Evolutionary conservation across 352 stramenopile species (phyloP).

Genomic region (Globisporangium acanthophoron): DNA sequence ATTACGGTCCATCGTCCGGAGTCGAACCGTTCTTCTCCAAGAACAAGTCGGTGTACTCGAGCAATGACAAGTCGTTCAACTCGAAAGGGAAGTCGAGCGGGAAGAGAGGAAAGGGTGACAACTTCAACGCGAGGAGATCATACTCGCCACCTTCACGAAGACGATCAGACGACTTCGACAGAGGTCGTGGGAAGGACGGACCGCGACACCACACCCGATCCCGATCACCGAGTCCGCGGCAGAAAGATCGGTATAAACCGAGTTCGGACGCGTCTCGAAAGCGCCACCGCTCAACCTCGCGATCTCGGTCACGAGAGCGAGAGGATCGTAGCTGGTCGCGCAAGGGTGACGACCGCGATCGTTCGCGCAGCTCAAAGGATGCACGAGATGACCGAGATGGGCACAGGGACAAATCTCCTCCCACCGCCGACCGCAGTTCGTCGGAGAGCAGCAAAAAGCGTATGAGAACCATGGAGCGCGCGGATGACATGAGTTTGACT

Average conservation of each 20-base stretch:
- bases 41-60: slow-evolving; percentile 11
- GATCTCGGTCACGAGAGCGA: slow-evolving; percentile 11
- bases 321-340: slow-evolving; percentile 4
- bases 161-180: slow-evolving; percentile 17
- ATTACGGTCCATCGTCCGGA: slow-evolving; percentile 28
- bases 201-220: slow-evolving; percentile 15
- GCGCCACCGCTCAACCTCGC: slow-evolving; percentile 5
- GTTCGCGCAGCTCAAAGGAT: not conserved
- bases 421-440: not conserved
- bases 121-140: slow-evolving; percentile 17
- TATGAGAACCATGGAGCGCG: slow-evolving; percentile 1
- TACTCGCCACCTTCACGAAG: slow-evolving; percentile 17
- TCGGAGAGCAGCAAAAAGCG: slow-evolving; percentile 4
- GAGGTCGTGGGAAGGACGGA: slow-evolving; percentile 3
- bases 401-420: not conserved
- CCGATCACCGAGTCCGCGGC: slow-evolving; percentile 23
- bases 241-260: not conserved
- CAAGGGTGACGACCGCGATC: not conserved
- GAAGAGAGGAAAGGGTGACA: slow-evolving; percentile 10
- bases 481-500: not conserved
- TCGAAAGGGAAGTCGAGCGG: not conserved
- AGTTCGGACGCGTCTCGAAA: slow-evolving; percentile 2
- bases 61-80: slow-evolving; percentile 2
- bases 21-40: slow-evolving; percentile 7
- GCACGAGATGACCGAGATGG: not conserved